Evolutionary conservation across 768 basidiomycete genomes (phyloP).

Genomic region (Xanthoconium stramineum): DNA sequence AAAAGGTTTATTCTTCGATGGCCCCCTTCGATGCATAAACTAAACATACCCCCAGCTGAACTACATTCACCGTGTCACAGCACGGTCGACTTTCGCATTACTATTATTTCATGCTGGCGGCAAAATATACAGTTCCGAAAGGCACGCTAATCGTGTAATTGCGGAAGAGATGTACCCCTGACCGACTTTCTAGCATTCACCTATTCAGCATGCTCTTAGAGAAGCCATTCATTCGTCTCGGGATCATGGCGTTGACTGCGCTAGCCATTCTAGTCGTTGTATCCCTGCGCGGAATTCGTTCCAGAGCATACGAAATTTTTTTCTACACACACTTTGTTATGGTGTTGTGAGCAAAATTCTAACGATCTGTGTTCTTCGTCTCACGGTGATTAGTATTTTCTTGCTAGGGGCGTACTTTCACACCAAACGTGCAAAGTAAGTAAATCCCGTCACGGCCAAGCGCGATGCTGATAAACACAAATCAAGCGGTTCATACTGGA

Average conservation of each 20-base stretch:
- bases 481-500: constrained; percentile 23
- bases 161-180: background rate
- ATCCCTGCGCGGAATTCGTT: constrained; percentile 49
- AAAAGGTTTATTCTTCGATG: constrained; percentile 17
- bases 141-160: constrained; percentile 1
- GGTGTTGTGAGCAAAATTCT: constrained; percentile 34
- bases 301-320: constrained; percentile 50
- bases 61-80: constrained; percentile 46
- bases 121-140: background rate
- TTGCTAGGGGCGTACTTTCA: constrained; percentile 44
- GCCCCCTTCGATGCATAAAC: background rate
- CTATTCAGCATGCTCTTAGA: background rate
- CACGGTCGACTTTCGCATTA: constrained; percentile 45
- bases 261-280: constrained; percentile 44
- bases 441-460: background rate
- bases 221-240: constrained; percentile 27
- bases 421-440: constrained; percentile 21
- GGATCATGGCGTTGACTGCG: constrained; percentile 36
- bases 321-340: constrained; percentile 44
- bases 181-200: background rate
- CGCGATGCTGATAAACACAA: background rate
- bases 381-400: constrained; percentile 24
- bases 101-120: constrained; percentile 46
- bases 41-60: constrained; percentile 32
- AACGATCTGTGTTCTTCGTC: background rate